Evolutionary conservation across 2,329 filamentous ascomycete species (phyloP), one percentile per base, ranked within the genome.

Genomic region (Clonostachys chloroleuca): DNA sequence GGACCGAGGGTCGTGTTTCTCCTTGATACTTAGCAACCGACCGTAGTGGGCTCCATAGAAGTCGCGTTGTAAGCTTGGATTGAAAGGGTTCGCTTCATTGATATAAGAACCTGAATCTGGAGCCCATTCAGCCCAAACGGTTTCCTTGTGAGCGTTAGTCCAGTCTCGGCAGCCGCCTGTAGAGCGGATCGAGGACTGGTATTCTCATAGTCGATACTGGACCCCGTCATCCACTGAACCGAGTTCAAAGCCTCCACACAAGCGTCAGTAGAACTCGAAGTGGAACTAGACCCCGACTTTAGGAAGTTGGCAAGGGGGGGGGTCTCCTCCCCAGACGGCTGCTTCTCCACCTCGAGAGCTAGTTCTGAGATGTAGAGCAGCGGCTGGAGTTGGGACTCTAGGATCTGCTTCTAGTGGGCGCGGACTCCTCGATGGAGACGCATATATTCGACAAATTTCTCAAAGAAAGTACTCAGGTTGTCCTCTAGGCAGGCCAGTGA

Each of bases 11-110:
- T 46, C 45, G 37, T 46, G 42, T 20, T 46, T 46, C 18, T 34
- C 16, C 39, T 46, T 46, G 17, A 46, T 42, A 14, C 42, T 33
- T 16, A 46, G 12, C 17, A 46, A 37, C 6, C 45, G 36, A 18
- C 42, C 39, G 24, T 46, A 42, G n/a, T 20, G 8, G 17, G 5
- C 18, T 12, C 45, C 45, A 24, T 46, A 46, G 33, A 46, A 46
- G 39, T 42, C 39, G 6, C 18, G 10, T 24, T 46, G 30, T 16
- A 41, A 46, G 45, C 42, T 46, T 30, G 36, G 14, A 18, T 64
- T 51, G 37, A 57, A 56, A 14, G 64, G 66, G 49, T 68, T 65
- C 2, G 63, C 67, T 54, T 75, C 70, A 46, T 70, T 72, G 57
- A 66, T 51, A 45, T 68, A 68, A 2, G 55, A 43, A 13, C 52